Evolutionary conservation across 2,329 filamentous ascomycete genomes (phyloP).

Genomic region (Arthrobotrys musiformis): DNA sequence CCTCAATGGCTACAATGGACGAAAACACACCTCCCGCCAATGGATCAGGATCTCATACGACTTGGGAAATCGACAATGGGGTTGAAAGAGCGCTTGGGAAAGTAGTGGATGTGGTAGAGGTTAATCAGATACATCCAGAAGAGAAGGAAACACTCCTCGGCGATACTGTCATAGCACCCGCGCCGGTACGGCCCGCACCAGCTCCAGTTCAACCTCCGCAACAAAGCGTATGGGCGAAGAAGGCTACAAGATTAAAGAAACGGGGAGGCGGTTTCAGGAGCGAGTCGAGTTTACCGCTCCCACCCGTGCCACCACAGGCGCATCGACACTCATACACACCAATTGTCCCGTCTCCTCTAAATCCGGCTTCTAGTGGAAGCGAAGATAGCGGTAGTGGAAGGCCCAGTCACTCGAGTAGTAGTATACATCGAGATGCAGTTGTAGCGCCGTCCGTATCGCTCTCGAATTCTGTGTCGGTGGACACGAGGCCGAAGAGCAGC

Average conservation of each 20-base stretch:
- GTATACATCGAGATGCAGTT: background rate
- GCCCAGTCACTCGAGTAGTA: constrained; percentile 31
- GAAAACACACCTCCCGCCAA: constrained; percentile 6
- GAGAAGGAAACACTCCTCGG: constrained; percentile 55
- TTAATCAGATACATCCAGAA: constrained; percentile 43
- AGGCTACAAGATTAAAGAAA: constrained; percentile 42
- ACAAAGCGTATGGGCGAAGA: constrained; percentile 52
- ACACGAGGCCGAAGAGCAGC: constrained; percentile 16
- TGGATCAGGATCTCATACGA: constrained; percentile 19
- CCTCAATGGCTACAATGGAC: constrained; percentile 47
- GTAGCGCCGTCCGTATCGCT: constrained; percentile 6
- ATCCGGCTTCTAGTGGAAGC: constrained; percentile 57
- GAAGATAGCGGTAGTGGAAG: constrained; percentile 34
- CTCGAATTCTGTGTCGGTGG: constrained; percentile 18
- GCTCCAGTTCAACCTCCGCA: constrained; percentile 42
- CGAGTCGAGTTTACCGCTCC: constrained; percentile 22
- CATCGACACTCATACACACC: constrained; percentile 59
- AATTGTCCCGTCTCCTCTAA: constrained; percentile 60
- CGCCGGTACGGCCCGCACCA: constrained; percentile 43
- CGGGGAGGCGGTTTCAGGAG: constrained; percentile 12
- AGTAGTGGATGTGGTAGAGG: constrained; percentile 59
- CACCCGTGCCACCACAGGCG: constrained; percentile 35
- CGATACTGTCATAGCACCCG: constrained; percentile 17
- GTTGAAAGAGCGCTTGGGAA: constrained; percentile 14
- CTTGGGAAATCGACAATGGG: constrained; percentile 8